These are phyloP conservation scores for Talaromyces sp. DNA, from an alignment of 2,329 filamentous ascomycete genomes.

Conservation along the genomic window DNA sequence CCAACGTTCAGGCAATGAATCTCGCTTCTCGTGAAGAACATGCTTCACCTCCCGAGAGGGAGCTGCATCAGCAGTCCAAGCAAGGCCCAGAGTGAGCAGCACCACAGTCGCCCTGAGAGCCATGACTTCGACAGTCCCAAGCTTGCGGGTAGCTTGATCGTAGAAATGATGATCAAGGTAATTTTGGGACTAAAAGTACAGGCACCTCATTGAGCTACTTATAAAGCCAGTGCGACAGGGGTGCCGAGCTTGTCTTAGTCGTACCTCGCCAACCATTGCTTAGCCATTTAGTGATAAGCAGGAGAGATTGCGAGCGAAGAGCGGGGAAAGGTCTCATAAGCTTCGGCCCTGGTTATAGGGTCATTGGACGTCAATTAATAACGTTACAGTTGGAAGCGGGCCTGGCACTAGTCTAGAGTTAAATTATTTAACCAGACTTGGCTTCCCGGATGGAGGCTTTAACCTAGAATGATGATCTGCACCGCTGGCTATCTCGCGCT, in stretches of 20 bases:
- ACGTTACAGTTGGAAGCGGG: conserved; percentile 5
- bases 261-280: background rate
- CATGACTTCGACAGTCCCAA: conserved; percentile 1
- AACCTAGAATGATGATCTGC: background rate
- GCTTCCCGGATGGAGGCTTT: background rate
- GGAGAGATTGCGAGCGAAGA: background rate
- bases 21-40: conserved; percentile 17
- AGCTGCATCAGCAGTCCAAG: conserved; percentile 11
- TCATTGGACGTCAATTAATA: background rate
- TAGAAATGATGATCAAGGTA: background rate
- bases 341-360: background rate
- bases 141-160: background rate
- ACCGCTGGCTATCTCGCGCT: background rate
- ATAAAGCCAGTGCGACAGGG: background rate
- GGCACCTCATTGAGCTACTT: background rate
- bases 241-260: background rate
- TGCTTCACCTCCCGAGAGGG: conserved; percentile 7
- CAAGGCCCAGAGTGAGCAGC: conserved; percentile 9
- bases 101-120: conserved; percentile 6
- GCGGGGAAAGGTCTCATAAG: conserved; percentile 8
- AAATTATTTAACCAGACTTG: background rate
- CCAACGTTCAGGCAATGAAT: conserved; percentile 8
- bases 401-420: background rate
- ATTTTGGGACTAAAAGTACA: background rate
- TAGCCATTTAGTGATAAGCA: conserved; percentile 2